Conservation (phyloP, 225 moss, liverwort and hornwort genomes). For the Pseudisothecium myosuroides region DNA sequence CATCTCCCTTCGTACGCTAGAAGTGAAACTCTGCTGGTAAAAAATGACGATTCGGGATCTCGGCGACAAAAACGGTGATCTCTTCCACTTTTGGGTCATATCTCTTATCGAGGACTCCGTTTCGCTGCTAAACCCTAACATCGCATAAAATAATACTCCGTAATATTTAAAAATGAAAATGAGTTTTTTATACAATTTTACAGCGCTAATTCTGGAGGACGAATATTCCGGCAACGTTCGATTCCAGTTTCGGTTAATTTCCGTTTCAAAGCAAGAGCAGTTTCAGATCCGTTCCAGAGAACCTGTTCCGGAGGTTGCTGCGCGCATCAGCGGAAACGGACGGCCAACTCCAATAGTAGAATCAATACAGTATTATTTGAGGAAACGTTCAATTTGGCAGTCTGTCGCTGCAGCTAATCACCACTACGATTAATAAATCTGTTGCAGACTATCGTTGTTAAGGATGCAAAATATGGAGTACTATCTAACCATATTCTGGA, state of each 20-base stretch:
- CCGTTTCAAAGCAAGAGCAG: background rate
- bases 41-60: background rate
- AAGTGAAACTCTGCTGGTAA: background rate
- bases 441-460: background rate
- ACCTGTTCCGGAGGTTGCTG: background rate
- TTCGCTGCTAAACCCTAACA: conserved; percentile 5
- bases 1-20: background rate
- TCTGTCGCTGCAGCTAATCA: background rate
- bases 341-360: background rate
- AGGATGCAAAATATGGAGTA: background rate
- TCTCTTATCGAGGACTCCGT: background rate
- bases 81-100: background rate
- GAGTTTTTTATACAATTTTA: background rate
- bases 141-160: background rate
- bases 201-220: background rate
- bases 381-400: background rate
- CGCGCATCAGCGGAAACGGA: background rate
- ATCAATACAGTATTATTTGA: background rate
- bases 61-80: background rate
- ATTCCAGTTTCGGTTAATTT: too few species aligned
- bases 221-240: background rate
- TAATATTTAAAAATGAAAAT: background rate
- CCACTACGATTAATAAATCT: background rate
- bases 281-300: background rate
- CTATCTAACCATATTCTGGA: background rate